Evolutionary conservation across 495 filamentous ascomycete species (phyloP).

Genomic region (Penicillium maclennaniae): DNA sequence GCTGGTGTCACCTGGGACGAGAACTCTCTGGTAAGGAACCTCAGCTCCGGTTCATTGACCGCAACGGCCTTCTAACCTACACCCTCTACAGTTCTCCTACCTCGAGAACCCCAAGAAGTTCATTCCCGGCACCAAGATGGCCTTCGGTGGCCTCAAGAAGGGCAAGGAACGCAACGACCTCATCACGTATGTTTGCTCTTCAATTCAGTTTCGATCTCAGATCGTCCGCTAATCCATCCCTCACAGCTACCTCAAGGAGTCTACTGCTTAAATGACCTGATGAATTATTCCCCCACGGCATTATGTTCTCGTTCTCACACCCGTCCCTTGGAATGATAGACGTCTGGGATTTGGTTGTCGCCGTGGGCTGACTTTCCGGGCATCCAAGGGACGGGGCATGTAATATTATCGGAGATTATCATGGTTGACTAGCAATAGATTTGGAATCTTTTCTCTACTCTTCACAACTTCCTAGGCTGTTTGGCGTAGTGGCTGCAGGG

Average conservation of each 20-base stretch:
- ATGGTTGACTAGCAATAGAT: slow-evolving; percentile 33
- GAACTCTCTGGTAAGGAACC: slow-evolving; percentile 70
- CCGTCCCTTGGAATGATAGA: slow-evolving; percentile 23
- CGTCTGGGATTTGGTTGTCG: slow-evolving; percentile 23
- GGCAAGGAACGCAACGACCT: slow-evolving; percentile 98
- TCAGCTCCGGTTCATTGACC: slow-evolving; percentile 1
- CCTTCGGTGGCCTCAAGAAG: slow-evolving; percentile 99
- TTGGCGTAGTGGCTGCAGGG: slow-evolving; percentile 5
- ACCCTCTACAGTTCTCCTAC: slow-evolving; percentile 63
- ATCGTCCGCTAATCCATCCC: neutral
- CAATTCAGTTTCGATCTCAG: no score
- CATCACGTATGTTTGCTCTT: slow-evolving; percentile 71
- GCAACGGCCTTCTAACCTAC: slow-evolving; percentile 13
- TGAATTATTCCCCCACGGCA: slow-evolving; percentile 14
- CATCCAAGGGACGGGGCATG: slow-evolving; percentile 34
- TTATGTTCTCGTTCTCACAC: slow-evolving; percentile 22
- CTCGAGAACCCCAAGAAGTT: slow-evolving; percentile 93
- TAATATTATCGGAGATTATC: slow-evolving; percentile 38
- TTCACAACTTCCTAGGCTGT: neutral
- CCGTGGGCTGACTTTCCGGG: slow-evolving; percentile 27
- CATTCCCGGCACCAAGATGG: slow-evolving; percentile 99
- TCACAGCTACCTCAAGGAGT: slow-evolving; percentile 62
- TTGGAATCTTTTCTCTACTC: slow-evolving; percentile 19
- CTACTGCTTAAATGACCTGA: slow-evolving; percentile 51
- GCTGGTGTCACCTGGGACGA: slow-evolving; percentile 89